Percentiles rank a stretch among this genome's conserved stretches.
phyloP scores from a whole-genome alignment of 768 basidiomycete genomes.

The Termitomyces titanicus region DNA sequence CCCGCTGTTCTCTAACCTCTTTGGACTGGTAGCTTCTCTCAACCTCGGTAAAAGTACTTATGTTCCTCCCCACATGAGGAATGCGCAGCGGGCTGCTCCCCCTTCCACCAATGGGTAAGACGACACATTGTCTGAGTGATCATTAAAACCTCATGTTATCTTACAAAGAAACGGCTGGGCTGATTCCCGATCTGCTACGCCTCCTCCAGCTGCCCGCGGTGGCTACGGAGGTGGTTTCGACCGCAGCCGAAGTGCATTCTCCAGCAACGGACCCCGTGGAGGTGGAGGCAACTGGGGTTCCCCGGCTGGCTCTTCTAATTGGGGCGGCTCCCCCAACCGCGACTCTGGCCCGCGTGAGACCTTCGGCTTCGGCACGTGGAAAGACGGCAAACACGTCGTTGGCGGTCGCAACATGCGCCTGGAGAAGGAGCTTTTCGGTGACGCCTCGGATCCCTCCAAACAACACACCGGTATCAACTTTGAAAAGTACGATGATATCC shows the following conservation, averaged over 20 bases:
- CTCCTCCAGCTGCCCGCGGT: constrained; percentile 47
- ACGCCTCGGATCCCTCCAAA: constrained; percentile 77
- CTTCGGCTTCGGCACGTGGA: constrained; percentile 77
- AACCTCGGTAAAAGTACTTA: constrained; percentile 79
- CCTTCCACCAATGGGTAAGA: constrained; percentile 58
- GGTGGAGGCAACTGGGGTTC: constrained; percentile 45
- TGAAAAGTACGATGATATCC: constrained; percentile 99
- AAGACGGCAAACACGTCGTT: constrained; percentile 82
- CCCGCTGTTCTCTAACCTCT: constrained; percentile 3
- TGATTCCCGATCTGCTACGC: constrained; percentile 67
- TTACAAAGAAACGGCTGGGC: constrained; percentile 59
- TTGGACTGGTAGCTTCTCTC: constrained; percentile 55
- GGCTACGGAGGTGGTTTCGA: constrained; percentile 41
- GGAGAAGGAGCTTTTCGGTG: constrained; percentile 96
- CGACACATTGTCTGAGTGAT: constrained; percentile 3
- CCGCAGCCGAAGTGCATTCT: constrained; percentile 37
- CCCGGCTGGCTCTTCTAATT: constrained; percentile 26
- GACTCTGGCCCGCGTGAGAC: constrained; percentile 46
- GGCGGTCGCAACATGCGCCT: constrained; percentile 82
- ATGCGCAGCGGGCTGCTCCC: constrained; percentile 80
- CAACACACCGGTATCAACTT: constrained; percentile 99
- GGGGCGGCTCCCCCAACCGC: constrained; percentile 26
- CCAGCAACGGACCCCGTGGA: constrained; percentile 32
- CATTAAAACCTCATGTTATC: constrained; percentile 11
- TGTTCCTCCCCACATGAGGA: constrained; percentile 87